Base-by-base conservation (phyloP, 371 early-diverging fungal genomes). In the Mucor piriformis region DNA sequence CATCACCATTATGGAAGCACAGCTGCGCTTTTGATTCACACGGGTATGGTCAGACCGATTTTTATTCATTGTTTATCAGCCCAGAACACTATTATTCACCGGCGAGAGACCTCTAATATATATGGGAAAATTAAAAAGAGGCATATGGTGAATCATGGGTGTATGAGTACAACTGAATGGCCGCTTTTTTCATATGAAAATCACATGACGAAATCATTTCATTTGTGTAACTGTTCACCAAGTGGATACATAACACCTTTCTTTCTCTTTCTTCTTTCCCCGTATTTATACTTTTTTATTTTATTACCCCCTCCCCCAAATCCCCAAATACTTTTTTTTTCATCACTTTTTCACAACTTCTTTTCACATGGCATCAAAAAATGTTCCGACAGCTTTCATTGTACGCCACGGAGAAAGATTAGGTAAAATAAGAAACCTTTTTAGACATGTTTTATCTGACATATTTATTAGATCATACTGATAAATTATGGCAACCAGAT, bases 401-500 rank as follows among this genome's bases (percentile, higher is more conserved):
- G 50, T 70, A 47, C 49, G 70, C 18, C 70, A 70, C 32, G 70
- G 63, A 21, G 70, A 70, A 53, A 47, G 62, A 66, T 56, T 57
- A 61, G 62, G 62, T 61, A 61, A 33, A n/a, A 7, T 48, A 46
- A 24, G 25, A 25, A 16, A 13, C 47, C n/a, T 24, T 35, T 34
- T 16, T 3, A 37, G 3, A 7, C 34, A 50, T 52, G 8, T 42
- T 34, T 27, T 38, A 49, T 51, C 24, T 18, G 20, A 24, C 37
- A 57, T 24, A 6, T 47, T 12, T n/a, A 42, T 15, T 50, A 76
- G 80, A 79, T 60, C 76, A 71, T 61, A 59, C 62, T 29, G 48
- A 66, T 37, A 72, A 70, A 59, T 50, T 24, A 29, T 79, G 80
- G 76, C 66, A 66, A 54, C 65, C 76, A 20, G 80, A 79, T 60